Base-by-base conservation (phyloP, 371 early-diverging fungal genomes). In the Mucor mucedo region DNA sequence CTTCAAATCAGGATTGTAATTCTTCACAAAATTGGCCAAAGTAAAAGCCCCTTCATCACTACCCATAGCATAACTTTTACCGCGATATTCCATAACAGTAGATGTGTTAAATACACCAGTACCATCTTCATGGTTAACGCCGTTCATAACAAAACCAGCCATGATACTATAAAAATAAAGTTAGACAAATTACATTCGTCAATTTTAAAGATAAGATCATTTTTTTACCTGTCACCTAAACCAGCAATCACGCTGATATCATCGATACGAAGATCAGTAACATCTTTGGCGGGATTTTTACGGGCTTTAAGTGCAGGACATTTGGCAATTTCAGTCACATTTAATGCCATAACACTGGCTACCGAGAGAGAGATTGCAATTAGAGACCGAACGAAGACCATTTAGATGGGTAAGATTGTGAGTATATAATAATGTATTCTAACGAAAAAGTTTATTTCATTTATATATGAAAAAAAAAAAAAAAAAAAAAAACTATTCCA, bases 41-140 rank as follows among this genome's bases (percentile, higher is more conserved):
- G 72, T 67, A 11, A 66, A 33, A 14, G 75, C 75, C 41, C 52
- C 62, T 13, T 55, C 30, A 49, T 77, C 68, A 16, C 72, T 72
- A 29, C 77, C 77, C n/a, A 74, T 68, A 6, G 59, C 67, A 53
- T 66, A 77, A 41, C 72, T 74, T 3, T 72, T 57, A 9, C 77
- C 77, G 33, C 77, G 75, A 52, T 70, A 69, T 35, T 72, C 72
- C 21, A 21, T 21, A 21, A 21, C 21, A 21, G 21, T 21, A 21
- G 21, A 21, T 4, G 52, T 47, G 3, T 62, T 3, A 62, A 6
- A 69, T 49, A 11, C 63, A 1, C 21, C 21, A 21, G 21, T 65
- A 9, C 56, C 30, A 5, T 53, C 63, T 32, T 54, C 60, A 40
- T 65, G 55, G 42, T 69, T 55, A 30, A 65, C 33, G 33, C 66